phyloP scores from a whole-genome alignment of 2,329 filamentous ascomycete species.

The Colletotrichum sojae region DNA sequence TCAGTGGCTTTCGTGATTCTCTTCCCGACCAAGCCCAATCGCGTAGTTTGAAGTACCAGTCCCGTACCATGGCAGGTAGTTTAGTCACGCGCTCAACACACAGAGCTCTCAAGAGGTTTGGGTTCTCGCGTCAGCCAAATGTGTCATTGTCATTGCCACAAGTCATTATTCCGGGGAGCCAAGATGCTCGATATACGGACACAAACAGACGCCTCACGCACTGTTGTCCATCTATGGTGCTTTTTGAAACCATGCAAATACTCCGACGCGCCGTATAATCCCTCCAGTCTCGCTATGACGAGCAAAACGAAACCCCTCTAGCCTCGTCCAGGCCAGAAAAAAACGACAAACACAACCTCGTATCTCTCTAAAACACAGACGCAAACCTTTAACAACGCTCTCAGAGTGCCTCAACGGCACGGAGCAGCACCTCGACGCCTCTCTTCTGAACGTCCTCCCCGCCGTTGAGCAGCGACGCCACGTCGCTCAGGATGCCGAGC shows the following conservation, averaged over 20 bases:
- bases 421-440: slow-evolving; percentile 71
- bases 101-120: too few species aligned
- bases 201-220: slow-evolving; percentile 7
- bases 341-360: not conserved
- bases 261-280: slow-evolving; percentile 2
- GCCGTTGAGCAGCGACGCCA: slow-evolving; percentile 81
- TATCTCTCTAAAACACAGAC: not conserved
- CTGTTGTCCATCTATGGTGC: not conserved
- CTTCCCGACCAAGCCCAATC: too few species aligned
- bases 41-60: too few species aligned
- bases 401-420: slow-evolving; percentile 72
- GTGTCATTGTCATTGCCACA: not conserved
- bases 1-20: too few species aligned
- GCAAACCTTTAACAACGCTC: not conserved
- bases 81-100: too few species aligned
- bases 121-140: not conserved
- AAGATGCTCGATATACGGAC: slow-evolving; percentile 1
- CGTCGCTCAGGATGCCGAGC: slow-evolving; percentile 88
- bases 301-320: too few species aligned
- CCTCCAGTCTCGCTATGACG: slow-evolving; percentile 1
- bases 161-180: not conserved
- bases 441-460: slow-evolving; percentile 63
- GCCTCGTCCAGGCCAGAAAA: too few species aligned
- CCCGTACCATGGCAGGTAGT: too few species aligned
- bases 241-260: not conserved